phyloP scores from a whole-genome alignment of 352 stramenopile genomes.

The Phytophthora multivora region DNA sequence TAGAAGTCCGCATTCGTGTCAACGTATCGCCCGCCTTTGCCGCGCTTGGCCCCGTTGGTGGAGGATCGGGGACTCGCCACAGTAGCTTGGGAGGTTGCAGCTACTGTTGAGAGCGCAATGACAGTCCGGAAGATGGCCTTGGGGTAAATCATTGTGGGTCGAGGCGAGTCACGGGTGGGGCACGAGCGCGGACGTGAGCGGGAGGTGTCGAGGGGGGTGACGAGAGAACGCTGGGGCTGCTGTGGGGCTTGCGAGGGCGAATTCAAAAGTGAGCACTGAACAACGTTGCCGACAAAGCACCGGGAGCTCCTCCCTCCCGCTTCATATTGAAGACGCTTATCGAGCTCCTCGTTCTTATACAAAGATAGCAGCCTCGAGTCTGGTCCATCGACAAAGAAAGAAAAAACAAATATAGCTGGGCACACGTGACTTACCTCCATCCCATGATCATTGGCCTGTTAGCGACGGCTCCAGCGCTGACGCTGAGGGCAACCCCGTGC shows the following conservation, averaged over 20 bases:
- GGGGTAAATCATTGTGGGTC: constrained; percentile 60
- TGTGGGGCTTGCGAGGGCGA: constrained; percentile 30
- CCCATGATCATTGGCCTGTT: constrained; percentile 6
- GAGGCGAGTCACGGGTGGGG: constrained; percentile 22
- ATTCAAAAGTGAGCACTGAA: constrained; percentile 27
- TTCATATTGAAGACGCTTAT: constrained; percentile 32
- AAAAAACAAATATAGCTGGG: constrained; percentile 19
- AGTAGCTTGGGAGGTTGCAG: constrained; percentile 38
- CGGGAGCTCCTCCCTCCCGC: constrained; percentile 5
- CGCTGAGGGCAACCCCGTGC: constrained; percentile 28
- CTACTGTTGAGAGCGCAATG: constrained; percentile 58
- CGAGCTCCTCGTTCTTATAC: constrained; percentile 11
- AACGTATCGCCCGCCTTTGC: constrained; percentile 28
- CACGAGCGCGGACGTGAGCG: constrained; percentile 28
- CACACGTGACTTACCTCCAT: constrained; percentile 11
- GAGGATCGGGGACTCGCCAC: constrained; percentile 31
- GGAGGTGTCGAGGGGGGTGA: constrained; percentile 15
- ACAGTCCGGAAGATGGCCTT: constrained; percentile 61
- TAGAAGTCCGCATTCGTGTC: constrained; percentile 38
- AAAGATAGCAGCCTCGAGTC: constrained; percentile 20
- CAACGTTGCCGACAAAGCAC: constrained; percentile 2
- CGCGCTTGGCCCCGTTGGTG: constrained; percentile 21
- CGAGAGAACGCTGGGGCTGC: constrained; percentile 17
- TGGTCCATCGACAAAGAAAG: constrained; percentile 1
- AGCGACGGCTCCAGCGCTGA: constrained; percentile 20